phyloP scores from a whole-genome alignment of 345 rosid genomes.

The Leavenworthia alabamica region DNA sequence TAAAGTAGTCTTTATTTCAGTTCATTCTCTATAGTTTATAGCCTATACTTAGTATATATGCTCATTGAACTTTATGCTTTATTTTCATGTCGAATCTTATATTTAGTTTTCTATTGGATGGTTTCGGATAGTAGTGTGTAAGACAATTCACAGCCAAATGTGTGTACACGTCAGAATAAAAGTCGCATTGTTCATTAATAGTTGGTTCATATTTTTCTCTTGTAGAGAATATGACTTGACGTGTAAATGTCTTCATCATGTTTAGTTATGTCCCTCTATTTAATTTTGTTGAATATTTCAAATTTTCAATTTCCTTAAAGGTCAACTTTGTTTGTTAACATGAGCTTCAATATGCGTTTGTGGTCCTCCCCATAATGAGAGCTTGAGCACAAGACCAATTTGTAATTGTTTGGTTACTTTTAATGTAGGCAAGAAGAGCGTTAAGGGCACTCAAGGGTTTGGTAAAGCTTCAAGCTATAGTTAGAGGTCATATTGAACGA shows the following conservation, averaged over 20 bases:
- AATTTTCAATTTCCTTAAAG: background rate
- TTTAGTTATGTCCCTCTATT: background rate
- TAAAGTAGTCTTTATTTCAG: slow-evolving; percentile 2
- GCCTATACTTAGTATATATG: slow-evolving; percentile 17
- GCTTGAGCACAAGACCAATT: background rate
- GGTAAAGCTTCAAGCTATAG: slow-evolving; percentile 92
- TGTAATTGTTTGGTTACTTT: background rate
- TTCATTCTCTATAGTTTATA: background rate
- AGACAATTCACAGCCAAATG: slow-evolving; percentile 16
- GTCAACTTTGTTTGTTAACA: slow-evolving; percentile 5
- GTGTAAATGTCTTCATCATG: slow-evolving; percentile 6
- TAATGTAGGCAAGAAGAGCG: slow-evolving; percentile 70
- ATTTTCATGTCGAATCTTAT: slow-evolving; percentile 6
- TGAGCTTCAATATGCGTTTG: slow-evolving; percentile 24
- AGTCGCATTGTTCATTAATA: slow-evolving; percentile 26
- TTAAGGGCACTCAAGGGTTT: slow-evolving; percentile 86
- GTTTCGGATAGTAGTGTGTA: slow-evolving; percentile 5
- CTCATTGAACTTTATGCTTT: slow-evolving; percentile 14
- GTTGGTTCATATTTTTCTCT: slow-evolving; percentile 14
- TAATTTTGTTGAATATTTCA: background rate
- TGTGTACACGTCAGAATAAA: slow-evolving; percentile 12
- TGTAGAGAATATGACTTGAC: slow-evolving; percentile 20
- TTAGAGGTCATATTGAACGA: slow-evolving; percentile 87
- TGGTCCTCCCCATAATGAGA: slow-evolving; percentile 20
- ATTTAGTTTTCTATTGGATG: background rate